Evolutionary conservation across 805 yeast genomes (phyloP).

Genomic region (Saccharomycopsis amapae): DNA sequence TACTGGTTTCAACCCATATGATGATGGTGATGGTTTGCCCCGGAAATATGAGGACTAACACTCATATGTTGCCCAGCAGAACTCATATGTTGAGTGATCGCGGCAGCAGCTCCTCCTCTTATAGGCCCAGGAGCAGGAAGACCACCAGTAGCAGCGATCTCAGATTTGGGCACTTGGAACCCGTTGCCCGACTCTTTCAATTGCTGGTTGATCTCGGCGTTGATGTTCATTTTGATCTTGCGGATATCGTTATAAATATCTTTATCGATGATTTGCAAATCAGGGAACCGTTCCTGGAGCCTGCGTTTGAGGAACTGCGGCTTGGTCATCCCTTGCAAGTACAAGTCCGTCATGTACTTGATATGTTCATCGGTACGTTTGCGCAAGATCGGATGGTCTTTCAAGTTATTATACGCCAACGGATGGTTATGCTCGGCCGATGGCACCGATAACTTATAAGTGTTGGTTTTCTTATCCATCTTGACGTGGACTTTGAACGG

Average conservation of each 20-base stretch:
- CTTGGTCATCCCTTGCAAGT: conserved; percentile 12
- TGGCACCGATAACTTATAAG: conserved; percentile 17
- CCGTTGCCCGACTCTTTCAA: too few relatives aligned
- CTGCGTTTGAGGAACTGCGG: conserved; percentile 17
- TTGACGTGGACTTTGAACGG: conserved; percentile 20
- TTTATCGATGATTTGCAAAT: conserved; percentile 19
- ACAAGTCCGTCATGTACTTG: conserved; percentile 13
- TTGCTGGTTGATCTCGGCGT: background rate
- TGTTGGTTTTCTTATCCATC: conserved; percentile 13
- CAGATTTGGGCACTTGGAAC: too few relatives aligned
- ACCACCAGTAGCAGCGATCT: too few relatives aligned
- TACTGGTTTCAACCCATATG: too few relatives aligned
- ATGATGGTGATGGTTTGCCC: too few relatives aligned
- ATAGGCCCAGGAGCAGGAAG: too few relatives aligned
- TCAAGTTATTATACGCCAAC: conserved; percentile 3
- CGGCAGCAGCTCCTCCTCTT: too few relatives aligned
- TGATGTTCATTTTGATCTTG: conserved; percentile 13
- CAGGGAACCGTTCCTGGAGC: conserved; percentile 19
- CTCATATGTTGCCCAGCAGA: too few relatives aligned
- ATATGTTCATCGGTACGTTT: conserved; percentile 19
- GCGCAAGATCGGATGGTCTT: conserved; percentile 20
- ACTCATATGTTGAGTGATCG: too few relatives aligned
- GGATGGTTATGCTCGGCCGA: conserved; percentile 18
- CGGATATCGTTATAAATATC: conserved; percentile 21
- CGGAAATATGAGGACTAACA: too few relatives aligned